phyloP scores from a whole-genome alignment of 805 yeast species.

The Yueomyces sinensis region DNA sequence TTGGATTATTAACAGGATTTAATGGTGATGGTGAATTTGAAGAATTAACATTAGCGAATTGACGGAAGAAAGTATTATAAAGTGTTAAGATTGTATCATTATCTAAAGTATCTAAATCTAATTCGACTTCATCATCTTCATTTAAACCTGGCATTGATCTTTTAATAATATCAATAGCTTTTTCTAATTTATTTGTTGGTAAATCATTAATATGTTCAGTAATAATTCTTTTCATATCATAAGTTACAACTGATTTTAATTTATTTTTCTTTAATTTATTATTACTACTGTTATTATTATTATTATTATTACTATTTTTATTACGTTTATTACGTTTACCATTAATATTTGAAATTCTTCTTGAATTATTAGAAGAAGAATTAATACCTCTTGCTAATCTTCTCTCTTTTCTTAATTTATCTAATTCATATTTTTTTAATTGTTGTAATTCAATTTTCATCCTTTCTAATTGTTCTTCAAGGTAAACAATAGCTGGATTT shows the following conservation, averaged over 20 bases:
- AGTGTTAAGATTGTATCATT: slow-evolving; percentile 70
- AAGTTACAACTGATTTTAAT: slow-evolving; percentile 45
- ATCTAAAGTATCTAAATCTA: slow-evolving; percentile 88
- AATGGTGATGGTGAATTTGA: slow-evolving; percentile 4
- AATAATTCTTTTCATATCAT: slow-evolving; percentile 92
- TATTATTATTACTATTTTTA: slow-evolving; percentile 4
- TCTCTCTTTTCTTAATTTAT: slow-evolving; percentile 52
- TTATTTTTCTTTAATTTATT: slow-evolving; percentile 16
- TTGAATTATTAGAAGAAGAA: slow-evolving; percentile 16
- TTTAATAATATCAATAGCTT: slow-evolving; percentile 73
- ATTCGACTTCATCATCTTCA: slow-evolving; percentile 84
- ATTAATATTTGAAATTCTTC: slow-evolving; percentile 8
- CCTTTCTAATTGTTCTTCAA: slow-evolving; percentile 75
- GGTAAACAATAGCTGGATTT: slow-evolving; percentile 79
- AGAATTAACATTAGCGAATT: slow-evolving; percentile 16
- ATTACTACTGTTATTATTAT: background rate
- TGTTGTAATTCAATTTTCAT: slow-evolving; percentile 77
- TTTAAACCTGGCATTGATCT: slow-evolving; percentile 50
- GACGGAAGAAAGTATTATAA: slow-evolving; percentile 67
- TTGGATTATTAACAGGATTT: slow-evolving; percentile 4
- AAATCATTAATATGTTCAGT: slow-evolving; percentile 70
- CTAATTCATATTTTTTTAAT: slow-evolving; percentile 67
- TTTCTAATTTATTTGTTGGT: slow-evolving; percentile 69
- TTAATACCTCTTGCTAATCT: slow-evolving; percentile 17
- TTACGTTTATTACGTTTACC: slow-evolving; percentile 2